phyloP scores from a whole-genome alignment of 2,329 filamentous ascomycete species.

The Pseudocercospora eumusae region DNA sequence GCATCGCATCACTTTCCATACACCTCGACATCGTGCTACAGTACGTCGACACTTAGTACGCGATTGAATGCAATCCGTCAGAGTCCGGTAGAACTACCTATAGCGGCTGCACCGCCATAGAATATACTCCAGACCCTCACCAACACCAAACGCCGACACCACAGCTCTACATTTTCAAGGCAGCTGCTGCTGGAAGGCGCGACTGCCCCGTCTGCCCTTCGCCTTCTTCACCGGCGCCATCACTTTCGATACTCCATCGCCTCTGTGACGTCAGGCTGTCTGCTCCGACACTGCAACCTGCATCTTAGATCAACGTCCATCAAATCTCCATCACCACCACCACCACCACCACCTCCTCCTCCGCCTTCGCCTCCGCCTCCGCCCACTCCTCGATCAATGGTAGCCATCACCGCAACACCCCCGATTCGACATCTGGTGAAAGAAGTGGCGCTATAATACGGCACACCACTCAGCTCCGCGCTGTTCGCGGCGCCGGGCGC shows the following conservation, averaged over 20 bases:
- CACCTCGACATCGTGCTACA: background rate
- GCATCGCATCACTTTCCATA: background rate
- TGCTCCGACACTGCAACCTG: background rate
- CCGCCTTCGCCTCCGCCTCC: no score
- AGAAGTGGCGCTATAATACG: conserved; percentile 17
- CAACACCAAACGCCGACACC: background rate
- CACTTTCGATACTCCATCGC: background rate
- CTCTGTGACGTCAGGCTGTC: background rate
- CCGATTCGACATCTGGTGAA: background rate
- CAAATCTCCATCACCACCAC: background rate
- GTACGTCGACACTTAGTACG: background rate
- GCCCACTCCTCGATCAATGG: no score
- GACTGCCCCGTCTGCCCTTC: background rate
- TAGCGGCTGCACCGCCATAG: background rate
- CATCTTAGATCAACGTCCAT: background rate
- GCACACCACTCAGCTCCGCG: conserved; percentile 22
- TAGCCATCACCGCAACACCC: background rate
- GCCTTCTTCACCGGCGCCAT: background rate
- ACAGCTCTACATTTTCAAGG: background rate
- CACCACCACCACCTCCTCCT: no score
- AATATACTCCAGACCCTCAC: background rate
- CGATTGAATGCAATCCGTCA: background rate
- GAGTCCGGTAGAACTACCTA: background rate
- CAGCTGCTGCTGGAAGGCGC: background rate
- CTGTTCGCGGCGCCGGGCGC: conserved; percentile 32